Percentiles rank a stretch among this genome's conserved stretches.
phyloP scores from a whole-genome alignment of 345 rosid genomes.

The Rhizophora mangle region DNA sequence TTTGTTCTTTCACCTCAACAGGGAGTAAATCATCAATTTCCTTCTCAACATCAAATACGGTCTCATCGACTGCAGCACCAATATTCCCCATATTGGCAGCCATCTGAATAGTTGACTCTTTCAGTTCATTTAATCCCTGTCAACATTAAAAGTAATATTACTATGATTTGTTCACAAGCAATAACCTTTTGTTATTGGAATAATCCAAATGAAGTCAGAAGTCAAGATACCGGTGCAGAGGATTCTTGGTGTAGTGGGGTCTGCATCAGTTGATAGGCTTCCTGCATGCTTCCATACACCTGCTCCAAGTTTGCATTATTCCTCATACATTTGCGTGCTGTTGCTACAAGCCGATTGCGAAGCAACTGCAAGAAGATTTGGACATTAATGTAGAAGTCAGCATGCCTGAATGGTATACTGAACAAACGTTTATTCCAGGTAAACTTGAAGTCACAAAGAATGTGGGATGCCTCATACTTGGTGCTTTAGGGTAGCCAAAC shows the following conservation, averaged over 20 bases:
- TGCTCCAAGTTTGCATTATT: conserved; percentile 20
- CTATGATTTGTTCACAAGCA: not conserved
- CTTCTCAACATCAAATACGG: conserved; percentile 29
- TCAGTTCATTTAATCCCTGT: conserved; percentile 23
- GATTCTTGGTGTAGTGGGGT: conserved; percentile 21
- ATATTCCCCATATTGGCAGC: conserved; percentile 11
- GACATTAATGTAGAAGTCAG: not conserved
- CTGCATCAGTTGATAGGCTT: conserved; percentile 27
- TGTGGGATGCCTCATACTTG: conserved; percentile 14
- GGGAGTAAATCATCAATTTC: conserved; percentile 27
- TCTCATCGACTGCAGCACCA: conserved; percentile 20
- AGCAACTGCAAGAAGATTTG: conserved; percentile 18
- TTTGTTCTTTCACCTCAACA: conserved; percentile 30
- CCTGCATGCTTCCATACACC: conserved; percentile 33
- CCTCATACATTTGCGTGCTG: conserved; percentile 21
- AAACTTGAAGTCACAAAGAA: not conserved
- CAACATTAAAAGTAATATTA: not conserved
- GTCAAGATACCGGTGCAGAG: conserved; percentile 36
- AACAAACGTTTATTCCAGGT: not conserved
- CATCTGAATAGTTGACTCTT: conserved; percentile 23
- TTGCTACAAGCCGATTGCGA: conserved; percentile 22
- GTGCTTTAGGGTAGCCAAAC: conserved; percentile 30
- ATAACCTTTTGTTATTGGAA: conserved; percentile 3
- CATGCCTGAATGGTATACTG: not conserved
- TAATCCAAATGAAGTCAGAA: conserved; percentile 5